Evolutionary conservation across 2,329 filamentous ascomycete genomes (phyloP), one percentile per base, ranked within the genome.

Genomic region (Shiraia sp.): DNA sequence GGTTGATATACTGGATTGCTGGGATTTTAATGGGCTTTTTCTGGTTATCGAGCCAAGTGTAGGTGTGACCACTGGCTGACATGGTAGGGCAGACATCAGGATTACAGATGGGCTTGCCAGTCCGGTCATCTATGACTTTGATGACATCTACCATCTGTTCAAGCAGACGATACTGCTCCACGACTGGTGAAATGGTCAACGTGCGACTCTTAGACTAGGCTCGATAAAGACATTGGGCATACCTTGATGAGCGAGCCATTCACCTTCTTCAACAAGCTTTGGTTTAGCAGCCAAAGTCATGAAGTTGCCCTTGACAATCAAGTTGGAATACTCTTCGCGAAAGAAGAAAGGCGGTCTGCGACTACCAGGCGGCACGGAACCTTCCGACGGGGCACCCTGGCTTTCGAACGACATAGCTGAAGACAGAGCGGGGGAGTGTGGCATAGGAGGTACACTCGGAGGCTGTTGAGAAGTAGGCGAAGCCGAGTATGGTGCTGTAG

Each of bases 231-330:
- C 32, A 30, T 34, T n/a, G 28, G 34, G 47, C 51, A 23, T 78
- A 95, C 92, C 85, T 78, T 96, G 92, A 70, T 96, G 90, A 50
- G 91, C 91, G 57, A 96, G 80, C 92, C 92, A 97, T 72, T 97
- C 92, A 54, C 90, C 92, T 66, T 90, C 84, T 63, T 96, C 92
- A 32, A 96, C 88, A 42, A 93, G 91, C 75, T 92, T 91, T 15
- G 92, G 92, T 65, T 91, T 87, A 35, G 90, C 90, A 61, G 91
- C 95, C 45, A 97, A 74, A 9, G 92, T 96, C 86, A 96, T 90
- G 68, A 97, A 96, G 75, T 96, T 97, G 45, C 92, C 92, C 75
- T 92, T 95, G 63, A 96, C 91, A 53, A 96, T 95, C 63, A 95
- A 84, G 66, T 86, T 88, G 40, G 87, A 85, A 65, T 88, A 87